Evolutionary conservation across 2,329 filamentous ascomycete genomes (phyloP).

Genomic region (Bipolaris zeicola): DNA sequence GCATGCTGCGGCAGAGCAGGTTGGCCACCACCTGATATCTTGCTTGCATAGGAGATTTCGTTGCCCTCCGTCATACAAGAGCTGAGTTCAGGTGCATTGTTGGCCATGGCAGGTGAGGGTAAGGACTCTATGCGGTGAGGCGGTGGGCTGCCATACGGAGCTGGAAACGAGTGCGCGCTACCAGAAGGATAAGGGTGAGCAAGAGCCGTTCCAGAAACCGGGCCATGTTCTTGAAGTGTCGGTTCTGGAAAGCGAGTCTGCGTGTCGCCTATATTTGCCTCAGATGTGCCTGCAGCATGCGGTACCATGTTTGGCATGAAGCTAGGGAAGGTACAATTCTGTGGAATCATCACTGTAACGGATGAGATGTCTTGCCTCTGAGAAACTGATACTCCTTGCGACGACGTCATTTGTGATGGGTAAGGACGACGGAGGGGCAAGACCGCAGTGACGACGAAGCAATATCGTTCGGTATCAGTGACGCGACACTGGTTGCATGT

Average conservation of each 20-base stretch:
- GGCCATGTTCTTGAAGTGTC: background rate
- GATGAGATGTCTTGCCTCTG: background rate
- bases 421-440: background rate
- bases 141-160: background rate
- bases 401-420: background rate
- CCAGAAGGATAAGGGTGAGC: background rate
- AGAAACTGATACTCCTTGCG: background rate
- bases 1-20: background rate
- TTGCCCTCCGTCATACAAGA: background rate
- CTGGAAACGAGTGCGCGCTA: background rate
- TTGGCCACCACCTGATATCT: background rate
- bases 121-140: background rate
- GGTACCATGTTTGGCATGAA: constrained; percentile 13
- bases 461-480: background rate
- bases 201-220: too few relatives aligned
- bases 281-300: background rate
- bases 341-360: background rate
- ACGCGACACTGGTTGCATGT: too few relatives aligned
- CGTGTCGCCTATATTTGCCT: background rate
- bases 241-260: background rate
- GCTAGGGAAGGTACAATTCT: background rate
- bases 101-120: background rate
- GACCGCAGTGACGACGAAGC: background rate
- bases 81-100: background rate
- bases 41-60: background rate